Evolutionary conservation across 148 eudicot species (phyloP).

Genomic region (Oxyria digyna): DNA sequence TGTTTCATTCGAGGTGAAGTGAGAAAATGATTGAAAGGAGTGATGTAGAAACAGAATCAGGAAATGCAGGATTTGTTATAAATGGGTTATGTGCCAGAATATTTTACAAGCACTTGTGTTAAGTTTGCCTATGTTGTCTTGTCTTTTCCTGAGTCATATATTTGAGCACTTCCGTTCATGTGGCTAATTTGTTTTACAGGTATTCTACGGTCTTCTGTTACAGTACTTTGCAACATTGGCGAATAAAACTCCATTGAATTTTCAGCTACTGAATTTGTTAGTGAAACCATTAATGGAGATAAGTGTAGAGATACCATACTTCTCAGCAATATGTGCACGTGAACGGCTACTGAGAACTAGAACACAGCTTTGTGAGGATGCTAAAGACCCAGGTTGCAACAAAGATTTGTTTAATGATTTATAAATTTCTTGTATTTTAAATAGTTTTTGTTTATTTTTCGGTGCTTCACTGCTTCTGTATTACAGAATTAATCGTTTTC

Average conservation of each 20-base stretch:
- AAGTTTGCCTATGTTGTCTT: neutral
- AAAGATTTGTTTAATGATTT: neutral
- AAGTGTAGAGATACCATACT: conserved; percentile 75
- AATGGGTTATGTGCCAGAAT: neutral
- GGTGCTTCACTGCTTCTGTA: neutral
- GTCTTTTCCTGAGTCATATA: neutral
- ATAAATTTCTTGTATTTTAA: too few species aligned
- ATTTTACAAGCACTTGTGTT: neutral
- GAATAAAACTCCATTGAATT: conserved; percentile 61
- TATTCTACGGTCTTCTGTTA: conserved; percentile 80
- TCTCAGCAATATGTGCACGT: conserved; percentile 94
- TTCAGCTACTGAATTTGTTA: conserved; percentile 57
- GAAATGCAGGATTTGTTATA: neutral
- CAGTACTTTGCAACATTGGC: conserved; percentile 90
- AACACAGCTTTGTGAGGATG: conserved; percentile 56
- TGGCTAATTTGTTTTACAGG: conserved; percentile 30
- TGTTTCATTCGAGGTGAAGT: neutral
- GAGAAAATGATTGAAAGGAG: neutral
- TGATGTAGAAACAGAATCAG: neutral
- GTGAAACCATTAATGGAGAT: conserved; percentile 90
- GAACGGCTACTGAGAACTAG: conserved; percentile 56
- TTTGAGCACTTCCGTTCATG: neutral
- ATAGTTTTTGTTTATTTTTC: neutral
- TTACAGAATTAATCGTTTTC: neutral
- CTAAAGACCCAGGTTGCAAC: conserved; percentile 63